phyloP scores from a whole-genome alignment of 495 filamentous ascomycete genomes.

The Xylaria longipes region DNA sequence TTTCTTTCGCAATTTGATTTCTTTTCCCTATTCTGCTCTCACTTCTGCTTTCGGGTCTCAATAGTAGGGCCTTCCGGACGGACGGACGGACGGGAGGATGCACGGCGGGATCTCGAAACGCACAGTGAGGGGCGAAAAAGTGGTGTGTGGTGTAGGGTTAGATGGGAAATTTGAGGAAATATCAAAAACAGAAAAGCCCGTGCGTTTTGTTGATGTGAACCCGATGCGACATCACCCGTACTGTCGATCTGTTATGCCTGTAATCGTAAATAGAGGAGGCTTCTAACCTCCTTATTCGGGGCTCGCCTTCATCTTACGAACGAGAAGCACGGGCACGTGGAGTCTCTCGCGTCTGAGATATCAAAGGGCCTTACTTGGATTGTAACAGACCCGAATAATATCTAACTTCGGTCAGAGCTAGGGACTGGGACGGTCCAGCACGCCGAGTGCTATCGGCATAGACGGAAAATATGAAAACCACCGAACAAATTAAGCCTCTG shows the following conservation, averaged over 20 bases:
- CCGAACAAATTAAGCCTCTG: neutral
- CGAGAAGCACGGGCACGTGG: neutral
- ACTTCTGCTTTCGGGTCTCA: neutral
- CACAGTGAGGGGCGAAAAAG: too few relatives aligned
- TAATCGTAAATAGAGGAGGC: neutral
- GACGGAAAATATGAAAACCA: neutral
- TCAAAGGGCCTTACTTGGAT: neutral
- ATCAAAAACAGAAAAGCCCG: neutral
- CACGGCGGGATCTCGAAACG: neutral
- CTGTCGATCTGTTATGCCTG: neutral
- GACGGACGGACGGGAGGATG: neutral
- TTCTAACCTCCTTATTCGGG: neutral
- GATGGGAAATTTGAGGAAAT: neutral
- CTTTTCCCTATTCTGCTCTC: neutral
- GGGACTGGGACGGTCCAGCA: neutral
- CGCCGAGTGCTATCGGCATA: neutral
- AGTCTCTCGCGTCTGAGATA: neutral
- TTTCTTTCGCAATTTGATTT: neutral
- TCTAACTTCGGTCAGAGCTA: neutral
- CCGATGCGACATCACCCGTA: neutral
- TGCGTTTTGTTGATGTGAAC: neutral
- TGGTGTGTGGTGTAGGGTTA: neutral
- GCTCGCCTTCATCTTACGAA: neutral
- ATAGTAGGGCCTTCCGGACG: neutral
- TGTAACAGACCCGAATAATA: neutral